phyloP scores from a whole-genome alignment of 192 early-diverging fungal genomes.

The Entomortierella beljakovae region DNA sequence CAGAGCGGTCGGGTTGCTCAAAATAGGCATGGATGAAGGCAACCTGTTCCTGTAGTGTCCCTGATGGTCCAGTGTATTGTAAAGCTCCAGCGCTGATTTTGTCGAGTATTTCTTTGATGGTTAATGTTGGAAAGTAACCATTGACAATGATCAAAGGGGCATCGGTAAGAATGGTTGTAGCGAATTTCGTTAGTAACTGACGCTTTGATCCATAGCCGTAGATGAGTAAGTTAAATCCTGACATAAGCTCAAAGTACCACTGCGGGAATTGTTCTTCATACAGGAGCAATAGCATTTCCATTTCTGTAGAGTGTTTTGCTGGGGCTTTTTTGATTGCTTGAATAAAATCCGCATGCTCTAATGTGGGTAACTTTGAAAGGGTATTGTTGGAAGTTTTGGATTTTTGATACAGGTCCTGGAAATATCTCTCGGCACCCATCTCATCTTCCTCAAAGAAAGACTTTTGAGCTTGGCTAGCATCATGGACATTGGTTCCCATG shows the following conservation, averaged over 20 bases:
- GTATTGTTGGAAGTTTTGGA: conserved; percentile 89
- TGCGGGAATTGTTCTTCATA: conserved; percentile 81
- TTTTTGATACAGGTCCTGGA: conserved; percentile 72
- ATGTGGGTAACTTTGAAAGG: conserved; percentile 79
- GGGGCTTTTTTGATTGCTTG: conserved; percentile 63
- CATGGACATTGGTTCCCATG: conserved; percentile 25
- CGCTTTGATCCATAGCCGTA: conserved; percentile 97
- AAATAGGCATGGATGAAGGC: conserved; percentile 76
- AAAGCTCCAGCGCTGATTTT: conserved; percentile 63
- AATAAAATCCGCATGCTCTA: conserved; percentile 78
- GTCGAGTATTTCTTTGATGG: conserved; percentile 77
- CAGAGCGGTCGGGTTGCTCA: conserved; percentile 51
- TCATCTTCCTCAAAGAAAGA: conserved; percentile 57
- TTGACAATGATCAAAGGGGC: conserved; percentile 82
- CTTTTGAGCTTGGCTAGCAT: conserved; percentile 23
- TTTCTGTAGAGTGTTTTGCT: conserved; percentile 71
- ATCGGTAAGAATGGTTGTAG: conserved; percentile 60
- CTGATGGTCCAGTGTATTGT: conserved; percentile 54
- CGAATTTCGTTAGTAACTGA: conserved; percentile 82
- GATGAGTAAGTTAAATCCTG: conserved; percentile 90
- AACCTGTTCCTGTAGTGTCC: conserved; percentile 74
- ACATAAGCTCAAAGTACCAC: conserved; percentile 88
- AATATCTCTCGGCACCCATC: conserved; percentile 81
- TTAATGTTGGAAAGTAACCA: conserved; percentile 86
- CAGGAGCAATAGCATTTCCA: conserved; percentile 59